Evolutionary conservation across 2,329 filamentous ascomycete genomes (phyloP).

Genomic region (Diaporthe capsici): DNA sequence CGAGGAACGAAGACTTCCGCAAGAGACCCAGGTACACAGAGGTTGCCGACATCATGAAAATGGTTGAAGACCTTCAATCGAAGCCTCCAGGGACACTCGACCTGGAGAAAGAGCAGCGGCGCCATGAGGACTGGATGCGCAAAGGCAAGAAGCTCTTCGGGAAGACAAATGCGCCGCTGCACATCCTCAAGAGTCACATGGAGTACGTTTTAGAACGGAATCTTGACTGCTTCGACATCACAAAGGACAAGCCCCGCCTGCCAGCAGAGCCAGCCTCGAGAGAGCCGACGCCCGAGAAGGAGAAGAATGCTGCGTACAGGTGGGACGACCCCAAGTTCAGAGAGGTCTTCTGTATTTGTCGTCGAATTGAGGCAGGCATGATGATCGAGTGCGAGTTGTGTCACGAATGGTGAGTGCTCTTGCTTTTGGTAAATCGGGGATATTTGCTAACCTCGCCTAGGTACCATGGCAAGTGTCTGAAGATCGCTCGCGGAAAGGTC

Average conservation of each 20-base stretch:
- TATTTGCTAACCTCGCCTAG: constrained; percentile 56
- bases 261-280: constrained; percentile 94
- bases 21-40: constrained; percentile 90
- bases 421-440: not conserved
- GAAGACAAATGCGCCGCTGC: constrained; percentile 95
- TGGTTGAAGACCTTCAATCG: constrained; percentile 89
- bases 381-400: constrained; percentile 99
- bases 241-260: constrained; percentile 85
- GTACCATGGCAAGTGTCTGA: constrained; percentile 98
- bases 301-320: constrained; percentile 56
- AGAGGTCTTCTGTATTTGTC: constrained; percentile 97
- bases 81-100: constrained; percentile 93
- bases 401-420: constrained; percentile 87
- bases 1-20: constrained; percentile 79
- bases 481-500: constrained; percentile 96
- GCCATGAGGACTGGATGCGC: constrained; percentile 99
- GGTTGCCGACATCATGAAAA: constrained; percentile 90
- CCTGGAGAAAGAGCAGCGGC: constrained; percentile 92
- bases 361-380: constrained; percentile 93
- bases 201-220: constrained; percentile 93
- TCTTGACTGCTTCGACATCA: constrained; percentile 89
- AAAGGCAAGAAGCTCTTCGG: constrained; percentile 98
- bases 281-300: constrained; percentile 73
- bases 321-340: constrained; percentile 74
- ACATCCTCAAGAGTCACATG: constrained; percentile 96